Conservation (phyloP, 176 grass and related monocot species). For the Themeda triandra region DNA sequence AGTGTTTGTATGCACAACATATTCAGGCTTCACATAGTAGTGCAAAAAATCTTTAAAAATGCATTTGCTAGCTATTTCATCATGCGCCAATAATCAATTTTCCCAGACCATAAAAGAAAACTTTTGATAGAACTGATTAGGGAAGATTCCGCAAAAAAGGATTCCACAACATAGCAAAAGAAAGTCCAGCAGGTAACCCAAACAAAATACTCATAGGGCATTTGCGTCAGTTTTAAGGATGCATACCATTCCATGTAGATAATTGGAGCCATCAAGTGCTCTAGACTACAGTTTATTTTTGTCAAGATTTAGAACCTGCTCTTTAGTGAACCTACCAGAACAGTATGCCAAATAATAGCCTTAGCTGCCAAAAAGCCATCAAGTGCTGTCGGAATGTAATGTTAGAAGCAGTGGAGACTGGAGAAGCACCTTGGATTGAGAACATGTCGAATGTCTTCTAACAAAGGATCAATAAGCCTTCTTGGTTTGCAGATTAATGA, state of each 20-base stretch:
- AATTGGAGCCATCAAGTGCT: slow-evolving; percentile 95
- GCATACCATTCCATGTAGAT: slow-evolving; percentile 99
- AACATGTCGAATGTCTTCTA: slow-evolving; percentile 95
- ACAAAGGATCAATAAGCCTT: slow-evolving; percentile 91
- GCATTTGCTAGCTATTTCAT: background rate
- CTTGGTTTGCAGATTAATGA: slow-evolving; percentile 95
- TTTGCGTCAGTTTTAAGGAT: background rate
- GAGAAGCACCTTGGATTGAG: slow-evolving; percentile 83
- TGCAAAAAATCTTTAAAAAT: background rate
- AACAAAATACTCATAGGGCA: background rate
- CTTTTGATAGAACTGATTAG: background rate
- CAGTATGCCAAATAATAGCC: slow-evolving; percentile 16
- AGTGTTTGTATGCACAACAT: background rate
- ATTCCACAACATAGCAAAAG: background rate
- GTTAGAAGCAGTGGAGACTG: background rate
- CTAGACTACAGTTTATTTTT: slow-evolving; percentile 99
- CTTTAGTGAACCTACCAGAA: slow-evolving; percentile 68
- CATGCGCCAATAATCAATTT: background rate
- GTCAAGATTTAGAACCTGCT: slow-evolving; percentile 82
- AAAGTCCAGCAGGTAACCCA: background rate
- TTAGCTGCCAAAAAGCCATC: background rate
- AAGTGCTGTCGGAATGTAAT: background rate
- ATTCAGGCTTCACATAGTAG: background rate
- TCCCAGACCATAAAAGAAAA: background rate
- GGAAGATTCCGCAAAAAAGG: background rate